Conservation (phyloP, 495 filamentous ascomycete species). For the Cercophora samala region DNA sequence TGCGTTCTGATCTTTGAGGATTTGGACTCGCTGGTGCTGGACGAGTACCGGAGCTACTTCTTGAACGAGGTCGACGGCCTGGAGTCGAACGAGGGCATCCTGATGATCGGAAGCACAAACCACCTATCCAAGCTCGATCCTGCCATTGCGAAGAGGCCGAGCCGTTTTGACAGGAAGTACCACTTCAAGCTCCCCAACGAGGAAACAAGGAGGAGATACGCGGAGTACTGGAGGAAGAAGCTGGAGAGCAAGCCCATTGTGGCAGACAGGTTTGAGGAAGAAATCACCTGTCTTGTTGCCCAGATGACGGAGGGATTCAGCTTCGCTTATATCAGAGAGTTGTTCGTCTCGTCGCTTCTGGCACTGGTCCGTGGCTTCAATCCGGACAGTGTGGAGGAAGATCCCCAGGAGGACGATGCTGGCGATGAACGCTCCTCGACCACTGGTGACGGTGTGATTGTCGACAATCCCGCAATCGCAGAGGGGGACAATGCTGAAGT, state of each 20-base stretch:
- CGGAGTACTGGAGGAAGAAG: slow-evolving; percentile 50
- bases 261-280: slow-evolving; percentile 34
- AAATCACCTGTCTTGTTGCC: slow-evolving; percentile 45
- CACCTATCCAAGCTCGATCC: slow-evolving; percentile 48
- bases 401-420: background rate
- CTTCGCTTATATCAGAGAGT: slow-evolving; percentile 58
- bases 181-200: slow-evolving; percentile 48
- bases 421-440: background rate
- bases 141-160: slow-evolving; percentile 56
- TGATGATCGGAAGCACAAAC: slow-evolving; percentile 58
- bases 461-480: background rate
- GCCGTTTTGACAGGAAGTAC: slow-evolving; percentile 58
- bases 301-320: slow-evolving; percentile 52
- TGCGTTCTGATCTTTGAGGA: slow-evolving; percentile 56
- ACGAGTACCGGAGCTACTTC: slow-evolving; percentile 53
- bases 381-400: background rate
- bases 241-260: slow-evolving; percentile 32
- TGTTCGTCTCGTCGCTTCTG: slow-evolving; percentile 47
- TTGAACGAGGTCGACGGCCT: slow-evolving; percentile 44
- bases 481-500: slow-evolving; percentile 1
- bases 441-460: background rate
- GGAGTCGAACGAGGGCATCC: slow-evolving; percentile 56
- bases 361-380: slow-evolving; percentile 6
- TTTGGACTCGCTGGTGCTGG: slow-evolving; percentile 55
- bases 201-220: slow-evolving; percentile 47